A percentile compares a stretch with the other conserved stretches of the same genome.
phyloP scores from a whole-genome alignment of 1,284 basidiomycete genomes.

The Ustilago loliicola region DNA sequence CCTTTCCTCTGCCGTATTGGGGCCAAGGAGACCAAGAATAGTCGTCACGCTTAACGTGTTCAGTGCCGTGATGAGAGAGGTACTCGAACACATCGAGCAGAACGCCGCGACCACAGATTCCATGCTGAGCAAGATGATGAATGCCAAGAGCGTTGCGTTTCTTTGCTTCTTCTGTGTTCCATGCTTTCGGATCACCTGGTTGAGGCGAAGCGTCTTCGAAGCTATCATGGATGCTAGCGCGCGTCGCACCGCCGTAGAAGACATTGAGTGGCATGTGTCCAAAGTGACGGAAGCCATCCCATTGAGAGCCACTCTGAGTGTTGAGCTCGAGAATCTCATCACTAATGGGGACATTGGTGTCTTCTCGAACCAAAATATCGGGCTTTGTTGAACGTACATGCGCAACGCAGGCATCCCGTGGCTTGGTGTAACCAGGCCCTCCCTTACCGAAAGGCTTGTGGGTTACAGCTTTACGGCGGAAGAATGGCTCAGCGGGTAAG shows the following conservation, averaged over 20 bases:
- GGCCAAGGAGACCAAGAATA: slow-evolving; percentile 30
- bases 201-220: slow-evolving; percentile 32
- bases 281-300: slow-evolving; percentile 76
- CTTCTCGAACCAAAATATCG: slow-evolving; percentile 27
- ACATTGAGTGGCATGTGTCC: slow-evolving; percentile 56
- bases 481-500: slow-evolving; percentile 59
- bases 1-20: slow-evolving; percentile 36
- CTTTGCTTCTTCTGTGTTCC: slow-evolving; percentile 29
- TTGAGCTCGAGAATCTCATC: slow-evolving; percentile 74
- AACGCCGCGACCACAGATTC: slow-evolving; percentile 80
- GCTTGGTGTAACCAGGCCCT: slow-evolving; percentile 31
- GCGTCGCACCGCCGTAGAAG: slow-evolving; percentile 58
- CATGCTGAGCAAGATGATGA: slow-evolving; percentile 76
- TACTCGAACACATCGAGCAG: slow-evolving; percentile 75
- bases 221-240: slow-evolving; percentile 50
- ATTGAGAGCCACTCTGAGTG: slow-evolving; percentile 81
- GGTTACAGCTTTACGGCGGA: slow-evolving; percentile 43
- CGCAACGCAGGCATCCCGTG: slow-evolving; percentile 36
- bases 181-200: slow-evolving; percentile 31
- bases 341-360: slow-evolving; percentile 39
- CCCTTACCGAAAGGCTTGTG: slow-evolving; percentile 52
- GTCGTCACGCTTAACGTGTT: slow-evolving; percentile 19
- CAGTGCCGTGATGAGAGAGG: slow-evolving; percentile 41
- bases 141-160: slow-evolving; percentile 50
- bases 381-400: slow-evolving; percentile 16